Base-by-base conservation (phyloP, 2,329 filamentous ascomycete genomes). In the Neophaeococcomyces aloes region DNA sequence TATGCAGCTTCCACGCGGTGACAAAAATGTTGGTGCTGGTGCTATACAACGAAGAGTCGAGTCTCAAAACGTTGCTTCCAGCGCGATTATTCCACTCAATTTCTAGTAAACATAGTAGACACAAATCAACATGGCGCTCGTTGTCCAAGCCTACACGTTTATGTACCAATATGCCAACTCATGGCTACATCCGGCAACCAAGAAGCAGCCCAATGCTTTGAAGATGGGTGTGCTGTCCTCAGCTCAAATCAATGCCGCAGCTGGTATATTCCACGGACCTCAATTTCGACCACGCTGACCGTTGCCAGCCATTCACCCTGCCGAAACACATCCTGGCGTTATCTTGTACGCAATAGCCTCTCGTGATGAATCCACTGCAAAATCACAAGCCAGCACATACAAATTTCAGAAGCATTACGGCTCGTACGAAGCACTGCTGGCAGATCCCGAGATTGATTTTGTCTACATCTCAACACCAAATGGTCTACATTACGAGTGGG, bases 311-410 rank as follows among this genome's bases (percentile, higher is more conserved):
- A 27, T 27, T 27, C 23, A 47, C 2, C 72, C 74, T 0, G 72
- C 74, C 11, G 68, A 63, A 48, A 66, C 63, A 3, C 74, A 79
- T 51, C 61, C 73, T 0, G 71, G 74, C 31, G 69, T 77, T 13
- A 61, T 75, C 11, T 47, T 79, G 10, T 63, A 67, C 7, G 70
- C 68, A 3, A 65, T 79, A 1, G 72, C 75, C 2, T 71, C 74
- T 2, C 64, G 74, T 3, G 67, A 75, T 54, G 59, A 52, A 25
- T 56, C 55, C 3, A 69, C 62, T 39, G 75, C 74, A 1, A 57
- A 65, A 39, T 62, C 59, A 0, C 77, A 65, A 56, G 74, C 73
- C 2, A 69, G 68, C 49, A 70, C 67, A 46, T 59, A 76, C 54
- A 60, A 60, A 7, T 73, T 78, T 36, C 70, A 68, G 0, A 62